These are phyloP conservation scores for Jacaranda mimosifolia DNA, from an alignment of 257 asterid genomes.

Conservation along the genomic window DNA sequence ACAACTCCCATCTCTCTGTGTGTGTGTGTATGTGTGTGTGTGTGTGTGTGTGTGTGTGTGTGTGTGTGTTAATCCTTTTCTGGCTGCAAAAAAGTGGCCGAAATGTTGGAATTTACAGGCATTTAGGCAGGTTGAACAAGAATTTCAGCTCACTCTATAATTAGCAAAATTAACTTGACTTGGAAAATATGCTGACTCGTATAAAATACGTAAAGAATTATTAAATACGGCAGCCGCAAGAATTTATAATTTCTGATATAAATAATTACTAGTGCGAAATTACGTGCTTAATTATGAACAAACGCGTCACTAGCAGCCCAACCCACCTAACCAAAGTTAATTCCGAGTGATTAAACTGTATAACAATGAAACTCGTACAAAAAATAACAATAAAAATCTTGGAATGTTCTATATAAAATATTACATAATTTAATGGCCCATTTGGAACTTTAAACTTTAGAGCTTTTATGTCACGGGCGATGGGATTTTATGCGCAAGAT, in stretches of 20 bases:
- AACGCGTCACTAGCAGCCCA: background rate
- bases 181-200: slow-evolving; percentile 8
- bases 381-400: background rate
- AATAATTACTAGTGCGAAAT: background rate
- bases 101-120: slow-evolving; percentile 37
- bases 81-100: slow-evolving; percentile 44
- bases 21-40: background rate
- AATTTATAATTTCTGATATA: no score
- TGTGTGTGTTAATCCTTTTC: no score
- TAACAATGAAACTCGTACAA: background rate
- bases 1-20: background rate
- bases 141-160: background rate
- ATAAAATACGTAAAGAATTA: background rate
- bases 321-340: background rate
- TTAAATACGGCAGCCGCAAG: no score
- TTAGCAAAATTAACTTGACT: background rate
- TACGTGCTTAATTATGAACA: background rate
- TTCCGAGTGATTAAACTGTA: background rate
- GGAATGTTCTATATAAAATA: slow-evolving; percentile 27
- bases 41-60: background rate
- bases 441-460: background rate
- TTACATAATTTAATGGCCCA: slow-evolving; percentile 16
- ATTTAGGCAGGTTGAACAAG: slow-evolving; percentile 15
- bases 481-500: background rate
- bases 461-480: slow-evolving; percentile 34